Evolutionary conservation across 2,329 filamentous ascomycete species (phyloP).

Genomic region (Atkinsonella texensis): DNA sequence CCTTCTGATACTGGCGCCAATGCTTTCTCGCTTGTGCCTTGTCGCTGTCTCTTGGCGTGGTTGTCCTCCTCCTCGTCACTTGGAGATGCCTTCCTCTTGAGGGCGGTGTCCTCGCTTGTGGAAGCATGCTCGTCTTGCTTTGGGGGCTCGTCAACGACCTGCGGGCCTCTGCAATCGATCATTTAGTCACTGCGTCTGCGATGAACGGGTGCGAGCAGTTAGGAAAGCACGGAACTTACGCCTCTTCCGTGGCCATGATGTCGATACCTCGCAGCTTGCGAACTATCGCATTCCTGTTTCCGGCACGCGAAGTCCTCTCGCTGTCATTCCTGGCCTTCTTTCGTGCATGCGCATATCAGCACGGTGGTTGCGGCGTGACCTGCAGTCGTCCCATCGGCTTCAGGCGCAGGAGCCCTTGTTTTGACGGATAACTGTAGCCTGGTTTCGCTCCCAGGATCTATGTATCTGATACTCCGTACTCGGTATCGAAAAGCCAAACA

Average conservation of each 20-base stretch:
- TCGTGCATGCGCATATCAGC: background rate
- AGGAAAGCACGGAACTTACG: slow-evolving; percentile 3
- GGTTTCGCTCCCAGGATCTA: background rate
- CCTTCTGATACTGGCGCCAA: background rate
- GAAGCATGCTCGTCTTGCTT: background rate
- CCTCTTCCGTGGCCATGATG: slow-evolving; percentile 8
- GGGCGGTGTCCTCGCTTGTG: slow-evolving; percentile 2
- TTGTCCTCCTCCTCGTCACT: slow-evolving; percentile 10
- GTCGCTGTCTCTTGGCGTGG: slow-evolving; percentile 13
- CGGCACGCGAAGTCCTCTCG: background rate
- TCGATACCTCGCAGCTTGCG: background rate
- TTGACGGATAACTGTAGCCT: background rate
- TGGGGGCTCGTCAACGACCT: background rate
- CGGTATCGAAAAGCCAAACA: too few relatives aligned
- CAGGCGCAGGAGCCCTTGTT: background rate
- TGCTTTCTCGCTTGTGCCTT: slow-evolving; percentile 10
- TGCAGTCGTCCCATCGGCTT: background rate
- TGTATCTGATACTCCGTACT: background rate
- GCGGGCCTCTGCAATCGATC: background rate
- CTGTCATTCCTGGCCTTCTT: background rate
- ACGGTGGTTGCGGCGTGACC: background rate
- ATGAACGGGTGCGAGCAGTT: background rate
- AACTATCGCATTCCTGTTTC: slow-evolving; percentile 1
- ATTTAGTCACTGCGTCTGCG: background rate
- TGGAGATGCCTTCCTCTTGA: slow-evolving; percentile 20